Evolutionary conservation across 2,329 filamentous ascomycete species (phyloP).

Genomic region (Alternaria brassicae): DNA sequence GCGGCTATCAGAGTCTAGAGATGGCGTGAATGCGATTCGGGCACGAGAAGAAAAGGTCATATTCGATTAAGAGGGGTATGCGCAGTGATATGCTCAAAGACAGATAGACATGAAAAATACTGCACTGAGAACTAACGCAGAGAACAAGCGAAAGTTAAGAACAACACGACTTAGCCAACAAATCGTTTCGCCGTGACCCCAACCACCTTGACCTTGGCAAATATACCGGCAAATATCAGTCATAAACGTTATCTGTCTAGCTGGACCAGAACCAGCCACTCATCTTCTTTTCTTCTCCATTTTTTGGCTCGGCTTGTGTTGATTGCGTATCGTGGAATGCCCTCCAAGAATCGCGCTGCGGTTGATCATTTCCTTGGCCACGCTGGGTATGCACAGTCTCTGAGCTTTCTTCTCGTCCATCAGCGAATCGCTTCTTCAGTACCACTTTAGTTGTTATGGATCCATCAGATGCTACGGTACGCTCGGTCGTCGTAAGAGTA

Average conservation of each 20-base stretch:
- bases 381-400: slow-evolving; percentile 60
- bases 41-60: slow-evolving; percentile 29
- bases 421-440: slow-evolving; percentile 65
- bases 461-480: slow-evolving; percentile 63
- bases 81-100: not conserved
- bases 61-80: slow-evolving; percentile 12
- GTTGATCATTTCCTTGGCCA: slow-evolving; percentile 26
- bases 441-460: slow-evolving; percentile 64
- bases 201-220: not conserved
- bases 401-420: slow-evolving; percentile 66
- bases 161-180: not conserved
- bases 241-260: not conserved
- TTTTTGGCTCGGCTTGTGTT: slow-evolving; percentile 4
- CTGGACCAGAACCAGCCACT: slow-evolving; percentile 46
- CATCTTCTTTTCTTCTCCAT: slow-evolving; percentile 23
- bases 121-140: not conserved
- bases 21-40: too few relatives aligned
- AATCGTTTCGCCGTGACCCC: not conserved
- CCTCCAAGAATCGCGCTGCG: slow-evolving; percentile 21
- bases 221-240: not conserved
- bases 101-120: not conserved
- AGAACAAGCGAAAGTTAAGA: not conserved
- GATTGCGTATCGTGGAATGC: slow-evolving; percentile 17
- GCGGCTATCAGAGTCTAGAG: too few relatives aligned
- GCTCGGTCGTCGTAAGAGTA: slow-evolving; percentile 64